These are phyloP conservation scores for Priceomyces fermenticarens DNA, from an alignment of 805 yeast species.

Conservation along the genomic window DNA sequence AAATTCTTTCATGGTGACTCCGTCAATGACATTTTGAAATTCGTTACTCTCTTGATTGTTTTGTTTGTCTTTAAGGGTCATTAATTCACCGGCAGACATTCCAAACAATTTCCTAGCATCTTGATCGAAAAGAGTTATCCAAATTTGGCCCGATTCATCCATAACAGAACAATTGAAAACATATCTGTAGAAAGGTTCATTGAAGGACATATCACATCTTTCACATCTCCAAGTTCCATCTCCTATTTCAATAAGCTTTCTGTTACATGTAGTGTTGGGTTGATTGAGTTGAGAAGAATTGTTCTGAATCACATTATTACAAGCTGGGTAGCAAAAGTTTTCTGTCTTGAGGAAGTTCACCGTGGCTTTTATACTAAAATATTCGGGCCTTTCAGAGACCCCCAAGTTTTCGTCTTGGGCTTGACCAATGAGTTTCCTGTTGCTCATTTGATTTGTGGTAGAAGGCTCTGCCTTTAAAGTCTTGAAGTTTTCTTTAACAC, in stretches of 20 bases:
- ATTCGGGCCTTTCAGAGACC: conserved; percentile 74
- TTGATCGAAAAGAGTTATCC: conserved; percentile 86
- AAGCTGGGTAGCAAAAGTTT: conserved; percentile 86
- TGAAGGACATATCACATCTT: conserved; percentile 71
- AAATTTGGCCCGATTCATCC: conserved; percentile 79
- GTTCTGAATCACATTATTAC: conserved; percentile 48
- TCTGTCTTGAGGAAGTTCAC: conserved; percentile 70
- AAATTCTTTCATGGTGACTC: conserved; percentile 63
- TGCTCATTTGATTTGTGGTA: conserved; percentile 40
- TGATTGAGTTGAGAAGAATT: conserved; percentile 13
- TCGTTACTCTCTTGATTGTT: conserved; percentile 42
- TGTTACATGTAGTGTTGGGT: conserved; percentile 51
- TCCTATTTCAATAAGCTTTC: conserved; percentile 76
- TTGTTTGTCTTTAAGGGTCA: conserved; percentile 27
- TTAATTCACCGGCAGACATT: conserved; percentile 61
- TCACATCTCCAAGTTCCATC: conserved; percentile 89
- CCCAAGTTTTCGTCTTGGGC: conserved; percentile 71
- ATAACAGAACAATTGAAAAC: conserved; percentile 72
- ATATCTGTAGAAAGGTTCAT: conserved; percentile 75
- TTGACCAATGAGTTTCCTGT: conserved; percentile 63
- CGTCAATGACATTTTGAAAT: conserved; percentile 43
- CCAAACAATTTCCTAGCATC: conserved; percentile 71
- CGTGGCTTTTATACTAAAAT: conserved; percentile 70
- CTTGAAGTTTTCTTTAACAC: conserved; percentile 59
- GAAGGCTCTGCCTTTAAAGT: conserved; percentile 56